Evolutionary conservation across 2,329 filamentous ascomycete species (phyloP).

Genomic region (Botrytis galanthina): DNA sequence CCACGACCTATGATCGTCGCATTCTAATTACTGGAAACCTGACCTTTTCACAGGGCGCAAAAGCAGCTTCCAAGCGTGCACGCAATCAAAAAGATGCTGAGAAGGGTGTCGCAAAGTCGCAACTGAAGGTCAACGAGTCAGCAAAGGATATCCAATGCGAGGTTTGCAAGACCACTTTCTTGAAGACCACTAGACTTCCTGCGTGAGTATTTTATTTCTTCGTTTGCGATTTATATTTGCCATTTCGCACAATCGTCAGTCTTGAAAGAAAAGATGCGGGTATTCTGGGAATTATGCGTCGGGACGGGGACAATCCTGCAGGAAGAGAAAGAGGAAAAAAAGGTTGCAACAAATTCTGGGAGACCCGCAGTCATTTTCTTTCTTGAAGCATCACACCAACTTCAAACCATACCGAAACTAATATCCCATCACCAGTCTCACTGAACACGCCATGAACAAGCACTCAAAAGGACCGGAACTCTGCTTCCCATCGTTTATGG

Average conservation of each 20-base stretch:
- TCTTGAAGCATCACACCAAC: not conserved
- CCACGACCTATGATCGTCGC: slow-evolving; percentile 7
- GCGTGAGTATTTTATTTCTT: slow-evolving; percentile 51
- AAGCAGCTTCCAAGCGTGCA: slow-evolving; percentile 70
- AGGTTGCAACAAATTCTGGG: not conserved
- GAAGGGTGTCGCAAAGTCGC: slow-evolving; percentile 55
- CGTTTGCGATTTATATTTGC: not conserved
- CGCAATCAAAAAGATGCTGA: slow-evolving; percentile 63
- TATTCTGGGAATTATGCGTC: not conserved
- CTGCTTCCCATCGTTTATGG: slow-evolving; percentile 58
- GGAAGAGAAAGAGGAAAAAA: not conserved
- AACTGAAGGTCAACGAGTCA: slow-evolving; percentile 67
- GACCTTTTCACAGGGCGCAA: slow-evolving; percentile 52
- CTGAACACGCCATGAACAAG: slow-evolving; percentile 71
- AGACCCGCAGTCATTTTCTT: not conserved
- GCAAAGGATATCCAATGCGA: slow-evolving; percentile 76
- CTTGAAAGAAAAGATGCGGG: not conserved
- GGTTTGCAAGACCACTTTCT: slow-evolving; percentile 74
- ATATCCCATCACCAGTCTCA: slow-evolving; percentile 48
- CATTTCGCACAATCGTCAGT: not conserved
- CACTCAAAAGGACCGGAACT: slow-evolving; percentile 70
- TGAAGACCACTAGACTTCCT: slow-evolving; percentile 72
- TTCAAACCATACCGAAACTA: not conserved
- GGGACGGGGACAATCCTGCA: not conserved
- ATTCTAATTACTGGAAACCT: slow-evolving; percentile 10